These are phyloP conservation scores for Fusarium subglutinans DNA, from an alignment of 2,329 filamentous ascomycete species.

Conservation along the genomic window DNA sequence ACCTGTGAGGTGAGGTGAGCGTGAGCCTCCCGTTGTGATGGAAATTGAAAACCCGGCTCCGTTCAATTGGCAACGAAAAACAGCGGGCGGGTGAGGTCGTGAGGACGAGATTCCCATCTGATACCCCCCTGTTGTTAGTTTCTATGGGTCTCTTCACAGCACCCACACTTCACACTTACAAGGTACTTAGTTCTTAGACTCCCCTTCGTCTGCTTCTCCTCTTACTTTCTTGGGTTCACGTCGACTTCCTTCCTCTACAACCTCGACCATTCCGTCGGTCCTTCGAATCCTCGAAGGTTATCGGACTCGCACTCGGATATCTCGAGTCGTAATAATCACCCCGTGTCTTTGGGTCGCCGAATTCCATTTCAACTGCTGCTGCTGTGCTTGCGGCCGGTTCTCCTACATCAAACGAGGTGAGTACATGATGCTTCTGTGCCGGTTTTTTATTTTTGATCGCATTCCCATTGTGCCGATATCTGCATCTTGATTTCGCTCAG, in stretches of 20 bases:
- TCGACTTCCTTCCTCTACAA: constrained; percentile 19
- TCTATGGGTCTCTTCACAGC: constrained; percentile 30
- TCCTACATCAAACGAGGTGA: constrained; percentile 33
- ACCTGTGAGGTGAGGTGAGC: neutral
- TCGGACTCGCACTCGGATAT: constrained; percentile 28
- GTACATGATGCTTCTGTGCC: constrained; percentile 29
- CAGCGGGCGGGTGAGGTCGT: constrained; percentile 18
- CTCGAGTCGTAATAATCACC: constrained; percentile 17
- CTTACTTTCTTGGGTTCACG: constrained; percentile 23
- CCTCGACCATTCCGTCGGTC: constrained; percentile 33
- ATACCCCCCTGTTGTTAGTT: constrained; percentile 28
- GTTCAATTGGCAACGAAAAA: constrained; percentile 19
- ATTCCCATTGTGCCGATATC: neutral
- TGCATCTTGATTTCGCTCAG: neutral
- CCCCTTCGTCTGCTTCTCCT: constrained; percentile 36
- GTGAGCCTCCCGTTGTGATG: constrained; percentile 23
- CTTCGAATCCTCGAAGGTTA: constrained; percentile 33
- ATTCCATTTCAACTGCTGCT: constrained; percentile 23
- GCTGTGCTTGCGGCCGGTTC: constrained; percentile 27
- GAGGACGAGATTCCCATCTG: constrained; percentile 31
- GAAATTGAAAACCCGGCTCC: constrained; percentile 21
- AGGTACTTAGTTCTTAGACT: constrained; percentile 35
- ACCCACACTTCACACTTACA: constrained; percentile 36
- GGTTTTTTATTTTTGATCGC: constrained; percentile 4
- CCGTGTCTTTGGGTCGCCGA: constrained; percentile 17